Evolutionary conservation across 108 stramenopile genomes (phyloP).

Genomic region (Epipyxis sp.): DNA sequence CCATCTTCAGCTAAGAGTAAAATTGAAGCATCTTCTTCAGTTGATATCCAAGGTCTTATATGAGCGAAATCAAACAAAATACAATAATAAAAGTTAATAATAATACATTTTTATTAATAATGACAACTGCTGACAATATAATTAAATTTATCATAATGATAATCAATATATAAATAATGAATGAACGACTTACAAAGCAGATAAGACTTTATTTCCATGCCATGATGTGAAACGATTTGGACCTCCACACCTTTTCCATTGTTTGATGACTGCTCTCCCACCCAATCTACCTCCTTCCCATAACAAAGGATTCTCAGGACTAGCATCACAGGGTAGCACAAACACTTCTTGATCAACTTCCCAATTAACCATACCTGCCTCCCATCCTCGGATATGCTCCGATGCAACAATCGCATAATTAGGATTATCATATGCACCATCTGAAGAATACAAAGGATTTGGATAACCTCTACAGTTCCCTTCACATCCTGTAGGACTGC

Average conservation of each 20-base stretch:
- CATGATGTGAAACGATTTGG: neutral
- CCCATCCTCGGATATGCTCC: neutral
- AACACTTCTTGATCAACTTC: neutral
- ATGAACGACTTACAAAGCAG: too few species aligned
- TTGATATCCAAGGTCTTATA: too few species aligned
- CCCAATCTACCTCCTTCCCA: neutral
- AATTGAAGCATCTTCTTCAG: conserved; percentile 55
- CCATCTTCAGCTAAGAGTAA: conserved; percentile 83
- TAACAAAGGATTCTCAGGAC: neutral
- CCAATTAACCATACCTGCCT: neutral
- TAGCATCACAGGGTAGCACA: neutral
- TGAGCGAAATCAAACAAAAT: too few species aligned
- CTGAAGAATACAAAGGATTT: neutral
- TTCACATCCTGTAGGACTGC: neutral
- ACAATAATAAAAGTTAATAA: too few species aligned
- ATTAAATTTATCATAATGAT: too few species aligned
- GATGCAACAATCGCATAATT: neutral
- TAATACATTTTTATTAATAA: too few species aligned
- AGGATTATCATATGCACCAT: neutral
- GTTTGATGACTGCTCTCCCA: neutral
- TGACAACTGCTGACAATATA: too few species aligned
- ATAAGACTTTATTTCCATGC: conserved; percentile 12
- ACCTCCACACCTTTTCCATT: conserved; percentile 4
- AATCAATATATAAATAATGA: too few species aligned
- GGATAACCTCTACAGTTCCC: neutral